A percentile compares a stretch with the other conserved stretches of the same genome.
Conservation (phyloP, 306 rosid genomes). For the Lupinus albus region DNA sequence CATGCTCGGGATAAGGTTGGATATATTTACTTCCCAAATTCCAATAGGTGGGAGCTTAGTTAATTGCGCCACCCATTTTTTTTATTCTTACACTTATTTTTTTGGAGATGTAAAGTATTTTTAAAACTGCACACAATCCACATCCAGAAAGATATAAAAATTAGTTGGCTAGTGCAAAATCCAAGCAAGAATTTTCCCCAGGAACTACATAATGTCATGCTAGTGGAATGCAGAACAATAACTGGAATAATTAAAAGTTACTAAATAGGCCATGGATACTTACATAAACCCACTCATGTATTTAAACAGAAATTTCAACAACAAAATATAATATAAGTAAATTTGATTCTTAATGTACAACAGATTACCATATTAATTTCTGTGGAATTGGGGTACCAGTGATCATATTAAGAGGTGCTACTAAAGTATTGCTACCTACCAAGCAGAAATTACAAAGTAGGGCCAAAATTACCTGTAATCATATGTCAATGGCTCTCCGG, state of each 20-base stretch:
- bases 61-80: too few relatives aligned
- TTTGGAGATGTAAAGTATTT: background rate
- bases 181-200: background rate
- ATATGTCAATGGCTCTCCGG: slow-evolving; percentile 86
- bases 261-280: background rate
- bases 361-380: background rate
- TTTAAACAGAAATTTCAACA: background rate
- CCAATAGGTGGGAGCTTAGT: too few relatives aligned
- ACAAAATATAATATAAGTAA: background rate
- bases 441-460: slow-evolving; percentile 10
- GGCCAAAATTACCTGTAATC: slow-evolving; percentile 72
- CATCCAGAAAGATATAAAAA: background rate
- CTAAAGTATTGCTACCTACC: background rate
- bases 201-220: background rate
- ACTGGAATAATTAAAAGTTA: background rate
- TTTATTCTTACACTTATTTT: too few relatives aligned
- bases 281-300: background rate
- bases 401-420: background rate
- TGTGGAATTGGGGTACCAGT: background rate
- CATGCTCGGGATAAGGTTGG: too few relatives aligned
- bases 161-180: background rate
- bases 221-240: background rate
- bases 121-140: background rate
- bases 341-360: slow-evolving; percentile 1
- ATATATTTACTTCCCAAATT: too few relatives aligned